Base-by-base conservation (phyloP, 768 basidiomycete species). In the Xerocomus spinulosus region DNA sequence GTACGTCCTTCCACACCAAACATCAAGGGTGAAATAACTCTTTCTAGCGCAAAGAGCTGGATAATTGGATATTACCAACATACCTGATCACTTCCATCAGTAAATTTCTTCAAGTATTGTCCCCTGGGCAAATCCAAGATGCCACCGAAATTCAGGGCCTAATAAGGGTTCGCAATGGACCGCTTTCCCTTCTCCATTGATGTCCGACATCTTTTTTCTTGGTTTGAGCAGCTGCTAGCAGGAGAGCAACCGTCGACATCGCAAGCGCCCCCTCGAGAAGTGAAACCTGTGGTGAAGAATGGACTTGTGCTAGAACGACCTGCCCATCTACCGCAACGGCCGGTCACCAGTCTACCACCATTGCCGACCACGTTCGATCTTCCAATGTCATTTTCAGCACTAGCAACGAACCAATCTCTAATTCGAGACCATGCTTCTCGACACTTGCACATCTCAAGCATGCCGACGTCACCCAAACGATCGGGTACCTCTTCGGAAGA, bases 101-200 rank as follows among this genome's bases (percentile, higher is more conserved):
- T 49, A 64, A 60, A 54, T 58, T 59, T 51, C 38, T 38, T 18
- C 62, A 68, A 59, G 53, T 57, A 28, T 53, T 58, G 46, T 42
- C 62, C 12, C 56, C 49, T 57, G 50, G 55, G 37, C 52, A 56
- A 40, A 48, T 50, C n/a, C 55, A 52, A 56, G 61, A 49, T 14
- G 48, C 44, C 24, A 40, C 49, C 55, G 70, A 69, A 49, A 58
- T 77, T 29, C 68, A 72, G 63, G 62, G 61, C 47, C 70, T 78
- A 51, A 73, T 77, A 48, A 79, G 73, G 78, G 79, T 80, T 78
- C 76, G 78, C 75, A 73, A 57, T 70, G 72, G 72, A 62, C 71
- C 59, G 57, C 61, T 70, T 68, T 59, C 58, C 42, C 62, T 64
- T 61, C 50, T 59, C 64, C 50, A 54, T 66, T 65, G 66, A 67